Conservation (phyloP, 2,329 filamentous ascomycete genomes). For the Cercospora nicotianae region DNA sequence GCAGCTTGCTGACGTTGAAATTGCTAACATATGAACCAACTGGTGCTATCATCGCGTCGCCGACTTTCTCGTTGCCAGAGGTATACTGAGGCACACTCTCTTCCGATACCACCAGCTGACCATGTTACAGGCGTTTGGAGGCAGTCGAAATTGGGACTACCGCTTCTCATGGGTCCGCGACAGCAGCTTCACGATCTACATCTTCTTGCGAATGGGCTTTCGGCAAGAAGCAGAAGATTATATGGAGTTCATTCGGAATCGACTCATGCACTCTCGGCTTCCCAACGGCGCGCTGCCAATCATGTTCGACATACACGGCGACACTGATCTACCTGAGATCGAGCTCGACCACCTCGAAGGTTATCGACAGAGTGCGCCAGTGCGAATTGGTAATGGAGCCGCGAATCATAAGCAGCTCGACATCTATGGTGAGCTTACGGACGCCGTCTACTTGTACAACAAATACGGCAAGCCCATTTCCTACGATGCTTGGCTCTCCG, state of each 20-base stretch:
- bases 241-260: neutral
- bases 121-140: neutral
- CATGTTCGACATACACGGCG: neutral
- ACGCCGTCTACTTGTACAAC: neutral
- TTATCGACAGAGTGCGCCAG: neutral
- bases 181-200: neutral
- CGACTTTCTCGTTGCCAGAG: neutral
- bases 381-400: neutral
- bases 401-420: neutral
- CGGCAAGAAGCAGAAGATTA: neutral
- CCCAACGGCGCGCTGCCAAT: neutral
- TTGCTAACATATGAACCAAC: neutral
- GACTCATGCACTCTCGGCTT: neutral
- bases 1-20: neutral
- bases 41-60: neutral
- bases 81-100: neutral
- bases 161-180: neutral
- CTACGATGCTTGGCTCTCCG: constrained; percentile 73
- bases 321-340: neutral
- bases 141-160: neutral
- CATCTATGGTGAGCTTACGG: neutral
- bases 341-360: neutral
- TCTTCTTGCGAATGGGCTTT: neutral
- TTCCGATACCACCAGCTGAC: neutral
- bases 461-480: constrained; percentile 58